A percentile compares a stretch with the other conserved stretches of the same genome.
These are phyloP conservation scores for Vigna radiata DNA, from an alignment of 306 rosid species.

Conservation along the genomic window DNA sequence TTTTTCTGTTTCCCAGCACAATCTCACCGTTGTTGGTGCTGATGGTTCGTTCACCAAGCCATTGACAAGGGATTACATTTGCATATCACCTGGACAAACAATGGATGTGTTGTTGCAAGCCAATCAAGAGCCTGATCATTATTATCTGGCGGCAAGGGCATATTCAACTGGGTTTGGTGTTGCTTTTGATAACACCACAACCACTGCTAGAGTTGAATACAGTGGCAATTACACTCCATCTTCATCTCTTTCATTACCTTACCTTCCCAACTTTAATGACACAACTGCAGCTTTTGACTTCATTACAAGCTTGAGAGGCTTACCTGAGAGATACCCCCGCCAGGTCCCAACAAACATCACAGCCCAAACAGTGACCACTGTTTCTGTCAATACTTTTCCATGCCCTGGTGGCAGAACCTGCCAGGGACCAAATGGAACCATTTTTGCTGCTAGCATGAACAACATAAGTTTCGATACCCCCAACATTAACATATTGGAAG, in stretches of 20 bases:
- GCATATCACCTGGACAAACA: constrained; percentile 64
- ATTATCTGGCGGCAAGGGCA: constrained; percentile 56
- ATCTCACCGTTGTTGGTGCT: constrained; percentile 53
- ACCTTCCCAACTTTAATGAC: constrained; percentile 52
- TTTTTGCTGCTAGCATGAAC: constrained; percentile 55
- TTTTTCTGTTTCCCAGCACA: constrained; percentile 57
- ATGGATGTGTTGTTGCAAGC: constrained; percentile 59
- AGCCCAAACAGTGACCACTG: constrained; percentile 42
- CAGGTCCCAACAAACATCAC: constrained; percentile 46
- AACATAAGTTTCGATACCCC: constrained; percentile 60
- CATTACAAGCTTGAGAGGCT: constrained; percentile 48
- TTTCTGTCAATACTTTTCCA: constrained; percentile 49
- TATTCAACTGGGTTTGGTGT: constrained; percentile 41
- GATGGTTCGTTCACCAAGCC: constrained; percentile 56
- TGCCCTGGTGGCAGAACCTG: constrained; percentile 51
- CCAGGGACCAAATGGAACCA: constrained; percentile 53
- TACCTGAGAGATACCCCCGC: constrained; percentile 35
- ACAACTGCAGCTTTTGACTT: constrained; percentile 41
- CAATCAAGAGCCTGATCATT: constrained; percentile 48
- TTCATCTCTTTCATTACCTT: constrained; percentile 32
- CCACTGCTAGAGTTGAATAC: constrained; percentile 59
- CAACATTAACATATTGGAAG: constrained; percentile 50
- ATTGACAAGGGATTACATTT: constrained; percentile 39
- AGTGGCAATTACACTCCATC: constrained; percentile 34
- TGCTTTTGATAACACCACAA: constrained; percentile 50